Conservation (phyloP, 2,329 filamentous ascomycete genomes). For the Fusarium abutilonis region DNA sequence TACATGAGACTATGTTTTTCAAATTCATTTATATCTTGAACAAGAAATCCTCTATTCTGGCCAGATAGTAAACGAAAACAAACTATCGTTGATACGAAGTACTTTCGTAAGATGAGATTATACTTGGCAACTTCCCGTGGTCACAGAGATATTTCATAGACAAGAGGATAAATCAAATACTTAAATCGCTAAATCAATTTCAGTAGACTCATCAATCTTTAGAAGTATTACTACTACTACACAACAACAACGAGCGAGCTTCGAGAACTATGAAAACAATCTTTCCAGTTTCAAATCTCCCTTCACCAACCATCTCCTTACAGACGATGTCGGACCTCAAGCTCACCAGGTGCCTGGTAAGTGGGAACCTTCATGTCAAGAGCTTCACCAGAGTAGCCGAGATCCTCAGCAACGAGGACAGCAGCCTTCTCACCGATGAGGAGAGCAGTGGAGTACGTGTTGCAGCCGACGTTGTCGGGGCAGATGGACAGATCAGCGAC, state of each 20-base stretch:
- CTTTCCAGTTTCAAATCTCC: neutral
- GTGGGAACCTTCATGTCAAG: conserved; percentile 80
- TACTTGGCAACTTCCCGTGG: too few species aligned
- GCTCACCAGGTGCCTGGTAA: conserved; percentile 67
- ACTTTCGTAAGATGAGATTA: neutral
- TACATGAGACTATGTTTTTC: too few species aligned
- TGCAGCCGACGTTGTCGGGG: conserved; percentile 80
- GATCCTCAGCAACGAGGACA: conserved; percentile 74
- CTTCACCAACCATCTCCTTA: conserved; percentile 38
- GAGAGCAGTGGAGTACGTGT: conserved; percentile 60
- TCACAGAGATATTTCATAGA: neutral
- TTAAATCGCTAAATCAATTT: conserved; percentile 25
- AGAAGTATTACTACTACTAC: neutral
- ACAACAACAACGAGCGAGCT: neutral
- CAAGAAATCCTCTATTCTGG: too few species aligned
- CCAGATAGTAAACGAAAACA: too few species aligned
- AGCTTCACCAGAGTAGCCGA: conserved; percentile 76
- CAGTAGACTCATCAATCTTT: conserved; percentile 11
- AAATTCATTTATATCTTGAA: too few species aligned
- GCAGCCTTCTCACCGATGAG: conserved; percentile 52
- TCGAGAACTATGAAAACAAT: neutral
- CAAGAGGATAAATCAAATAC: neutral
- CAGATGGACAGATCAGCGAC: conserved; percentile 80
- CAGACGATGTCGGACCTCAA: conserved; percentile 53
- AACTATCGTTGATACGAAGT: too few species aligned